phyloP scores from a whole-genome alignment of 2,329 filamentous ascomycete species.

The Aspergillus niger region DNA sequence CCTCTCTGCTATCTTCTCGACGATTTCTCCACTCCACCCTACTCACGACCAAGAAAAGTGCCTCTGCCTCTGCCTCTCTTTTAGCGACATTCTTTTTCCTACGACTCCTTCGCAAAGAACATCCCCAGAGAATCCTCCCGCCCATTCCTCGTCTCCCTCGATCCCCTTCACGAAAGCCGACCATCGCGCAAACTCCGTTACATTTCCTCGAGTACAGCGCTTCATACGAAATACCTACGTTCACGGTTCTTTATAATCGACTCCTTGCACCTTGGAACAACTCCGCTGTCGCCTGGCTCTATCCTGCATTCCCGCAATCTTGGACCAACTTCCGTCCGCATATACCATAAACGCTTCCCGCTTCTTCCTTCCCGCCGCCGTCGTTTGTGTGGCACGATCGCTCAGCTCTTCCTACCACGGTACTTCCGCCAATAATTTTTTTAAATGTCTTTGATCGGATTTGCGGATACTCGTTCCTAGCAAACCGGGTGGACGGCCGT shows the following conservation, averaged over 20 bases:
- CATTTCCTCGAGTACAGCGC: background rate
- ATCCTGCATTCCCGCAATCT: background rate
- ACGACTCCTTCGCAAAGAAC: background rate
- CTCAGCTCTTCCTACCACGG: background rate
- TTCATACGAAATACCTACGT: background rate
- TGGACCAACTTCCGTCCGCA: background rate
- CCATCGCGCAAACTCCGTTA: background rate
- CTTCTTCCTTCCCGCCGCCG: background rate
- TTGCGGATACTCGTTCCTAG: constrained; percentile 21
- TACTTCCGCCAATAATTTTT: background rate
- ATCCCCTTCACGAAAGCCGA: background rate
- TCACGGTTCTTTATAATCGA: background rate
- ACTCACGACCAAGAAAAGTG: constrained; percentile 7
- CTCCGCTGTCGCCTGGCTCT: background rate
- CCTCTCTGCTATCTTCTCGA: background rate
- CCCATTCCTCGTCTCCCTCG: background rate
- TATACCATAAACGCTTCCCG: constrained; percentile 3
- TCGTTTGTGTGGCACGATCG: background rate
- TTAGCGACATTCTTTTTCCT: background rate
- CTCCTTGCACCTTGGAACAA: background rate
- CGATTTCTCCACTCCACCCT: background rate
- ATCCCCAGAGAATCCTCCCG: background rate
- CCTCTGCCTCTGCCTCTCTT: constrained; percentile 2
- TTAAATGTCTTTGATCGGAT: constrained; percentile 17
- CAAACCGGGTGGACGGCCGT: constrained; percentile 38